Evolutionary conservation across 1,284 basidiomycete genomes (phyloP), one percentile per base, ranked within the genome.

Genomic region (Rhizoctonia solani): DNA sequence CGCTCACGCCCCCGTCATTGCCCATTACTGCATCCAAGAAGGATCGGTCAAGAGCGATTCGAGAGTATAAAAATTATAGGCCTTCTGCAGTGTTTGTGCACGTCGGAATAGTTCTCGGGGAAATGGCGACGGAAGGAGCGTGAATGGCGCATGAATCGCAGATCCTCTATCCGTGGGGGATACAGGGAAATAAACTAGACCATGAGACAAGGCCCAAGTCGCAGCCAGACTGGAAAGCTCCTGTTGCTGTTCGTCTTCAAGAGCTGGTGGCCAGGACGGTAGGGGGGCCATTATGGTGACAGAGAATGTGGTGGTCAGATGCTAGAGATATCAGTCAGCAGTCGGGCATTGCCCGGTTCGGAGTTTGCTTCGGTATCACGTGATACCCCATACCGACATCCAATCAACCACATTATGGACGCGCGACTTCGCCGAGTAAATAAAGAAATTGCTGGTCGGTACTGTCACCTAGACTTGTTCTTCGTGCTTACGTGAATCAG

Each of bases 1-100:
- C 84, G 16, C 88, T 87, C 19, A 95, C 91, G 6, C 88, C 89
- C 1, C 79, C 77, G 56, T 85, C 83, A 9, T 85, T 85, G 3
- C 91, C 92, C 86, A 98, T 92, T 32, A 97, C 85, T 2, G 78
- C 75, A 74, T 94, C 90, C 19, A 99, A 76, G 74, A 98, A 98
- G 0, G 79, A 80, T 61, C 83, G 83, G 74, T 97, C 91, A 72
- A 88, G 81, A 3, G 96, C 90, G 55, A 98, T 82, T 23, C 89
- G 83, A 0, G 93, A 86, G 74, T 99, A 98, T 1, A 98, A 81
- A 85, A 79, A 76, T 98, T 97, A 77, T 95, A 98, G 0, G 85
- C 77, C 0, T 81, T 81, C 75, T 98, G 95, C 2, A 98, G 76
- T 25, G 77, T 75, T 68, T 83, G 78, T 0, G 91, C 93, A 19